phyloP scores from a whole-genome alignment of 1,284 basidiomycete species.

The Schizophyllum commune region DNA sequence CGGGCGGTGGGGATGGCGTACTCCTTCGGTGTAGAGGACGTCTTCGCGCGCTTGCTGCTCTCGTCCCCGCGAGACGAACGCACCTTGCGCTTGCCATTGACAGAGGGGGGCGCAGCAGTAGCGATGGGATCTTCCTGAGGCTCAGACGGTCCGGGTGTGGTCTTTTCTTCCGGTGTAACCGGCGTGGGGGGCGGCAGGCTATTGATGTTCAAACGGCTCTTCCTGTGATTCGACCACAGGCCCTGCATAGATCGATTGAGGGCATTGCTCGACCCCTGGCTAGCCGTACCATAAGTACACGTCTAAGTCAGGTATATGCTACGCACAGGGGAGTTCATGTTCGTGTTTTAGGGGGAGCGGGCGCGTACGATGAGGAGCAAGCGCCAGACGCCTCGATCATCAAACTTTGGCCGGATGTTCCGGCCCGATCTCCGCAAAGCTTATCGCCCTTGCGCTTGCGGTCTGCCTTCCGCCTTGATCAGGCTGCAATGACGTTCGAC shows the following conservation, averaged over 20 bases:
- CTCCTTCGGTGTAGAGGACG: slow-evolving; percentile 38
- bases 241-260: slow-evolving; percentile 73
- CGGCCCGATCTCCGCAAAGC: too few relatives aligned
- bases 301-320: too few relatives aligned
- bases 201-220: slow-evolving; percentile 61
- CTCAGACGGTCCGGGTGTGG: slow-evolving; percentile 1
- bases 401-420: too few relatives aligned
- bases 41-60: slow-evolving; percentile 47
- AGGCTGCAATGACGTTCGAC: too few relatives aligned
- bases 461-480: too few relatives aligned
- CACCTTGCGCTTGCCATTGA: slow-evolving; percentile 48
- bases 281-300: slow-evolving; percentile 16
- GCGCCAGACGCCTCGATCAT: too few relatives aligned
- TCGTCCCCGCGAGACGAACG: slow-evolving; percentile 44
- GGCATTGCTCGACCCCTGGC: slow-evolving; percentile 55
- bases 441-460: too few relatives aligned
- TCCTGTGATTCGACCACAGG: slow-evolving; percentile 61
- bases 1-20: slow-evolving; percentile 62
- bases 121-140: slow-evolving; percentile 3
- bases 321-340: too few relatives aligned
- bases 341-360: too few relatives aligned
- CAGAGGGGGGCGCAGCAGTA: slow-evolving; percentile 12
- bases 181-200: slow-evolving; percentile 1
- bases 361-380: too few relatives aligned
- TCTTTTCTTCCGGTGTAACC: slow-evolving; percentile 3